A percentile compares a stretch with the other conserved stretches of the same genome.
Evolutionary conservation across 2,329 filamentous ascomycete species (phyloP).

Genomic region (Colletotrichum limetticola): DNA sequence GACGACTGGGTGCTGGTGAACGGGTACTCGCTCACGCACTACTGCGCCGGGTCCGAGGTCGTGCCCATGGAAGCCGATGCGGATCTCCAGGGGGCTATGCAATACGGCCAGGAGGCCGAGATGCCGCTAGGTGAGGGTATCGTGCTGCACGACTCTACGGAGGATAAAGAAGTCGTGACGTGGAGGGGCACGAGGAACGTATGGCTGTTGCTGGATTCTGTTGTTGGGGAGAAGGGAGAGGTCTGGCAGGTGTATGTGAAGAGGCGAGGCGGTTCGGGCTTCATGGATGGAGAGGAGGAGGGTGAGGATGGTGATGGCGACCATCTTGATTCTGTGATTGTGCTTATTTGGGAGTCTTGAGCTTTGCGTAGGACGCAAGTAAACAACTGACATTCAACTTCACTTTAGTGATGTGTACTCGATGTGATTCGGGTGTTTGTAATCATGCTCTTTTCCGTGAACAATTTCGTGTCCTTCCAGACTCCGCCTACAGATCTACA

Average conservation of each 20-base stretch:
- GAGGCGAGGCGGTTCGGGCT: conserved; percentile 22
- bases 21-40: conserved; percentile 56
- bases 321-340: conserved; percentile 51
- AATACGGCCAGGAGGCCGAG: conserved; percentile 24
- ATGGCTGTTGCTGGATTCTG: conserved; percentile 55
- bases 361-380: too few relatives aligned
- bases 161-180: conserved; percentile 45
- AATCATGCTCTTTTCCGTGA: neutral
- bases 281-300: conserved; percentile 30
- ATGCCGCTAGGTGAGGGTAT: conserved; percentile 43
- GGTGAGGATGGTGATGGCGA: conserved; percentile 39
- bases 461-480: neutral
- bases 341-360: conserved; percentile 51
- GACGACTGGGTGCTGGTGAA: conserved; percentile 61
- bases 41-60: conserved; percentile 48
- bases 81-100: conserved; percentile 19
- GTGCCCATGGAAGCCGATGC: conserved; percentile 26
- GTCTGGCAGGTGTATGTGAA: conserved; percentile 61
- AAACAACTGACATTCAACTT: neutral
- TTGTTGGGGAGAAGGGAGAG: conserved; percentile 45
- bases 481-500: too few relatives aligned
- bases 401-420: neutral
- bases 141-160: conserved; percentile 43
- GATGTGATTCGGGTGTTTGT: neutral
- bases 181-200: conserved; percentile 50